Evolutionary conservation across 2,329 filamentous ascomycete species (phyloP).

Genomic region (Graphiopsis chlorocephala): DNA sequence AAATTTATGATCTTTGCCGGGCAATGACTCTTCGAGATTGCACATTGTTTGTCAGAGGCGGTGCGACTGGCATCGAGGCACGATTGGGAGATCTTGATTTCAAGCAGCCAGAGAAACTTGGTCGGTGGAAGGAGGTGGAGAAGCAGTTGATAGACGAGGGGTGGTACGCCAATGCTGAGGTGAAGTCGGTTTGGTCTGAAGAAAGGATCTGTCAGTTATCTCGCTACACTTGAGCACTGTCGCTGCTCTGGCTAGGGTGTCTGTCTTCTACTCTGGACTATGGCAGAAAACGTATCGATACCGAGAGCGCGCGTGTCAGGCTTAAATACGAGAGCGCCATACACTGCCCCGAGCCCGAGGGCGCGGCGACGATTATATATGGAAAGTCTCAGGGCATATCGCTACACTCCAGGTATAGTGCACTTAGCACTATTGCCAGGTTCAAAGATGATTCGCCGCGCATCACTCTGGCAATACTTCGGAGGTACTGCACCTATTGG

Average conservation of each 20-base stretch:
- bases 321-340: background rate
- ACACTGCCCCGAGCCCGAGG: background rate
- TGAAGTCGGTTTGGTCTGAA: slow-evolving; percentile 1
- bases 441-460: too few relatives aligned
- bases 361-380: background rate
- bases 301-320: background rate
- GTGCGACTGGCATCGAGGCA: slow-evolving; percentile 34
- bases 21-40: slow-evolving; percentile 51
- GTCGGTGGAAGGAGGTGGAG: slow-evolving; percentile 43
- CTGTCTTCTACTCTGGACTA: background rate
- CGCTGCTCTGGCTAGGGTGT: background rate
- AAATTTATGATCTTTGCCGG: slow-evolving; percentile 29
- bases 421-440: background rate
- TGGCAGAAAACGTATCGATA: background rate
- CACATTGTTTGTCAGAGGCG: slow-evolving; percentile 41
- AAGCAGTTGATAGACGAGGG: slow-evolving; percentile 36
- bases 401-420: background rate
- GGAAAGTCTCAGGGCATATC: background rate
- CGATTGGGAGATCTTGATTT: slow-evolving; percentile 48
- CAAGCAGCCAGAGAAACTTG: slow-evolving; percentile 43
- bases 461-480: background rate
- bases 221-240: background rate
- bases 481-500: background rate
- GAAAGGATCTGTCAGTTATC: slow-evolving; percentile 14
- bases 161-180: slow-evolving; percentile 40